Evolutionary conservation across 495 filamentous ascomycete genomes (phyloP), one percentile per base, ranked within the genome.

Genomic region (Hypoxylon fragiforme): DNA sequence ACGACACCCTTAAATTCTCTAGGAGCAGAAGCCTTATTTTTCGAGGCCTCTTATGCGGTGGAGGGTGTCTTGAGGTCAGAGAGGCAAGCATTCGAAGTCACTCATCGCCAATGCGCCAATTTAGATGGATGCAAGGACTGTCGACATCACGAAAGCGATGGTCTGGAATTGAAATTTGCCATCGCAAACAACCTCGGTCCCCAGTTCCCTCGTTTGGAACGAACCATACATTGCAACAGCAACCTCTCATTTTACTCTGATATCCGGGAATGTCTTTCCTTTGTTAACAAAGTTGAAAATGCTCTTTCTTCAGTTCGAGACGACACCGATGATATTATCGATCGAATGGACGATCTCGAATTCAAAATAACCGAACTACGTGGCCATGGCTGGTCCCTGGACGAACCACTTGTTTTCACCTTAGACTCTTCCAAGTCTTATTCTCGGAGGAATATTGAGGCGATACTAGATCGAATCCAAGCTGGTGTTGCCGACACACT

Each of bases 401-500:
- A 65, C 11, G 62, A 74, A 7, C 72, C 74, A 14, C 52, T 70
- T 15, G 51, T 57, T 26, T 73, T 78, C 48, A 54, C 41, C 4
- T 39, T 74, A 7, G 68, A 56, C 34, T 41, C 71, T 0, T 63
- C 63, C 2, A 54, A 49, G 0, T 73, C 66, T 3, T 63, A 72
- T 44, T 65, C 66, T 16, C 65, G 66, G n/a, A 60, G 70, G 22
- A 73, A 55, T 16, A 66, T 72, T 30, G 68, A 74, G 44, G 70
- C 74, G 7, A 65, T 73, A 21, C 47, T 76, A 12, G 75, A 78
- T 28, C 68, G 75, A 31, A 57, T 77, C 9, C 73, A 77, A 42
- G 73, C 73, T 0, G 71, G 74, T 13, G 69, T 77, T 18, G 67
- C 69, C 18, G 74, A 78, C 24, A 68, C 76, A 12, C 68, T 78